Evolutionary conservation across 305 asterid species (phyloP).

Genomic region (Solanum hybrid): DNA sequence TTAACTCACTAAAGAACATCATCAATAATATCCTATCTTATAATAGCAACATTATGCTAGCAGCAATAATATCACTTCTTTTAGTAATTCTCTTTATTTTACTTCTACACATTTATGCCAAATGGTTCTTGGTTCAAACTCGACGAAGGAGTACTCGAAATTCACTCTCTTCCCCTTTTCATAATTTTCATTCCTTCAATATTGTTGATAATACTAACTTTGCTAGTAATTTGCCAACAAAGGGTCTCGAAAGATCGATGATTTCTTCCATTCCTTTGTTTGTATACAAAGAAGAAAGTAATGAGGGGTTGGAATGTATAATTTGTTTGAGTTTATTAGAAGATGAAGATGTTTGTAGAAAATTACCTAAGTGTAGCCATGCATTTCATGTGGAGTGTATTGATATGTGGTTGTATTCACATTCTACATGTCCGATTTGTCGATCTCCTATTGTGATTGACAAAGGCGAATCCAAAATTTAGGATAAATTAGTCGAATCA

Average conservation of each 20-base stretch:
- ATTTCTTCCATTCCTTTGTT: not conserved
- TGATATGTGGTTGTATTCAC: constrained; percentile 3
- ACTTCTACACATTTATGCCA: constrained; percentile 38
- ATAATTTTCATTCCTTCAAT: not conserved
- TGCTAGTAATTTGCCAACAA: not conserved
- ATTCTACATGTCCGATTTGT: not conserved
- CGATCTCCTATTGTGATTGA: not conserved
- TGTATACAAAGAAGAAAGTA: not conserved
- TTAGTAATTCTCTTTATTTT: constrained; percentile 35
- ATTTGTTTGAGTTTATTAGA: constrained; percentile 4
- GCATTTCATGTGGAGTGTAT: not conserved
- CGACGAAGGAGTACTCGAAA: constrained; percentile 7
- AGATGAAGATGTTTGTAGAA: constrained; percentile 2
- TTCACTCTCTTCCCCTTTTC: not conserved
- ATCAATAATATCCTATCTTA: constrained; percentile 11
- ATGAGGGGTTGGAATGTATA: not conserved
- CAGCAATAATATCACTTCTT: constrained; percentile 34
- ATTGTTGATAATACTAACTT: not conserved
- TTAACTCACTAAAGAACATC: not conserved
- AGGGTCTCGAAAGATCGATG: not conserved
- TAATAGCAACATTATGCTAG: constrained; percentile 30
- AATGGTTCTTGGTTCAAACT: constrained; percentile 29
- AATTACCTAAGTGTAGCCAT: not conserved
- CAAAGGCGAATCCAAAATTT: not conserved
- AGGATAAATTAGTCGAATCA: not conserved